Base-by-base conservation (phyloP, 306 rosid genomes). In the Canavalia gladiata region DNA sequence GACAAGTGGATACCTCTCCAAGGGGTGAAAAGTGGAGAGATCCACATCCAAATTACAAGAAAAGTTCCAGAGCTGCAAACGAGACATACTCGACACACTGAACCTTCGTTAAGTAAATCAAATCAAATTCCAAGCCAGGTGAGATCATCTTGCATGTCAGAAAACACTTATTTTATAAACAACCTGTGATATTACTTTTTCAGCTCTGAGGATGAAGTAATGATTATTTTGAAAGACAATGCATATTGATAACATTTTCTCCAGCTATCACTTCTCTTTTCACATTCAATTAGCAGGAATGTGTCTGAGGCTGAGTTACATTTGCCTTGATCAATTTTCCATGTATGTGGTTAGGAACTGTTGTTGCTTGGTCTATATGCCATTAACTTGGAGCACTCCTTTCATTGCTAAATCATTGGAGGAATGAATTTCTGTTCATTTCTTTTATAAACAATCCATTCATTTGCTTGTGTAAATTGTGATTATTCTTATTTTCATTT, bases 1-100 rank as follows among this genome's bases (percentile, higher is more conserved):
- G 93, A 90, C 82, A 89, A 91, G 87, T 94, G 98, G 98, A 91
- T 94, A 73, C 97, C 98, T 68, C 92, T 91, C 57, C 94, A 88
- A 79, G 93, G 93, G 65, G 97, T 94, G 45, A 91, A 74, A 72
- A 82, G 91, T 60, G 97, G 98, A 4, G 94, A 93, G 84, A 85
- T 93, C 67, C 98, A 91, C 72, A 72, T 94, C 60, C 93, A 85
- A 74, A 83, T 94, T 34, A 91, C 92, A 13, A 87, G 92, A 81
- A 91, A 84, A 86, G 87, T 94, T 54, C 94, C 93, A 0, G 95
- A 84, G 2, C 31, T 84, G 37, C 82, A 74, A 62, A 87, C 43
- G 84, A 87, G 45, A 83, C 12, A 76, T 12, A 72, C 82, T 58
- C 56, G 79, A 66, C 91, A 90, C 66, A 83, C 94, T 9, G 87